phyloP scores from a whole-genome alignment of 2,329 filamentous ascomycete genomes.

The Microthyrium microscopicum region DNA sequence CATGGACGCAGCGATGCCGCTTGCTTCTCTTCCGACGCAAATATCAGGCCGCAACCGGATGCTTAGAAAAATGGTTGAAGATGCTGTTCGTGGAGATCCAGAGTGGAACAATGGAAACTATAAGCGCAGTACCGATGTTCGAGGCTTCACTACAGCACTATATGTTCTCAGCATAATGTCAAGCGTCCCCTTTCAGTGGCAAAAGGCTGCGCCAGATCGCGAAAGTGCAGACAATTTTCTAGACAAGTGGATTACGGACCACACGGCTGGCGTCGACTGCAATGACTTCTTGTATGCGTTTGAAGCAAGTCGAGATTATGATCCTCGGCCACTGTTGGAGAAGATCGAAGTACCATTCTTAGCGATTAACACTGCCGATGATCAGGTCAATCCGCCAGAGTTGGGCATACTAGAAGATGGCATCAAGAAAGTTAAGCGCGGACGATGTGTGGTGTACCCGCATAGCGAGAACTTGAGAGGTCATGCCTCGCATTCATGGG shows the following conservation, averaged over 20 bases:
- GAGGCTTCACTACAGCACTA: conserved; percentile 10
- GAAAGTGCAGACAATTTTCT: conserved; percentile 12
- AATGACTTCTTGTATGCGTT: conserved; percentile 13
- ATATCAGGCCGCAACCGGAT: conserved; percentile 14
- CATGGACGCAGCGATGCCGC: conserved; percentile 32
- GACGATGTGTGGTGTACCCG: no score
- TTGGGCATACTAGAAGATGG: conserved; percentile 12
- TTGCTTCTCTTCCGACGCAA: conserved; percentile 12
- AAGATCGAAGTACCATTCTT: conserved; percentile 12
- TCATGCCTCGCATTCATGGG: no score
- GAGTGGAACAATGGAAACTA: conserved; percentile 12
- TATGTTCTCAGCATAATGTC: conserved; percentile 13
- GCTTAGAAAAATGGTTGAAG: conserved; percentile 14
- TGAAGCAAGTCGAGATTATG: conserved; percentile 13
- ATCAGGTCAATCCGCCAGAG: conserved; percentile 16
- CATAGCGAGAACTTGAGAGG: no score
- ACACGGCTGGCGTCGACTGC: conserved; percentile 9
- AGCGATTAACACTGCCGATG: conserved; percentile 15
- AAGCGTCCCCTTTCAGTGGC: conserved; percentile 12
- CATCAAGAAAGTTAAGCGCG: conserved; percentile 10
- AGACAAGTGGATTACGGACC: conserved; percentile 7
- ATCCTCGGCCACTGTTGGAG: conserved; percentile 12
- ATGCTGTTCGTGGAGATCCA: conserved; percentile 11
- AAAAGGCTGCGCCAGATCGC: conserved; percentile 10
- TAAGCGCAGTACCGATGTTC: conserved; percentile 10